phyloP scores from a whole-genome alignment of 2,329 filamentous ascomycete species.

The Lojkania enalia region DNA sequence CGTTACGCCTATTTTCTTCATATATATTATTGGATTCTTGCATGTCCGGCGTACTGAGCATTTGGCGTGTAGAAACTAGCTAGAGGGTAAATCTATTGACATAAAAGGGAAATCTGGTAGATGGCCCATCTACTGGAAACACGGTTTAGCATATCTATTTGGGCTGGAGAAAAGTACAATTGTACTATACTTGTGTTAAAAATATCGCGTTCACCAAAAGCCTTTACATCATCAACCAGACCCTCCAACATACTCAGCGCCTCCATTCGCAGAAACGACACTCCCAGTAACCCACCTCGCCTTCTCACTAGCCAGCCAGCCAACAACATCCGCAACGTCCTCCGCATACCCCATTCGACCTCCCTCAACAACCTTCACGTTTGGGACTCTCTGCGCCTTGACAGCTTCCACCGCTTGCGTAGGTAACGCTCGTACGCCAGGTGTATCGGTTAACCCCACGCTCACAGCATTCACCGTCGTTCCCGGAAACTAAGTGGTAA shows the following conservation, averaged over 20 bases:
- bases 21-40: no score
- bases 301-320: conserved; percentile 40
- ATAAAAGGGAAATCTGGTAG: no score
- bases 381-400: conserved; percentile 21
- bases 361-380: conserved; percentile 25
- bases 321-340: conserved; percentile 72
- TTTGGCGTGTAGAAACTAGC: no score
- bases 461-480: conserved; percentile 36
- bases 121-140: no score
- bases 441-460: conserved; percentile 34
- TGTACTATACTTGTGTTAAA: no score
- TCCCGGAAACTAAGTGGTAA: conserved; percentile 25
- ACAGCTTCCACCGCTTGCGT: conserved; percentile 17
- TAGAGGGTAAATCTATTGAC: no score
- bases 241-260: conserved; percentile 28
- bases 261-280: conserved; percentile 42
- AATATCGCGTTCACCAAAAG: no score
- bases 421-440: conserved; percentile 19
- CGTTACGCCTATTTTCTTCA: no score
- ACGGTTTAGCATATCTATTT: no score
- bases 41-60: no score
- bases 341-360: conserved; percentile 30
- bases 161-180: no score
- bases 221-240: conserved; percentile 1
- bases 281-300: conserved; percentile 43